Evolutionary conservation across 805 yeast genomes (phyloP), one percentile per base, ranked within the genome.

Genomic region (Ascoidea tarda): DNA sequence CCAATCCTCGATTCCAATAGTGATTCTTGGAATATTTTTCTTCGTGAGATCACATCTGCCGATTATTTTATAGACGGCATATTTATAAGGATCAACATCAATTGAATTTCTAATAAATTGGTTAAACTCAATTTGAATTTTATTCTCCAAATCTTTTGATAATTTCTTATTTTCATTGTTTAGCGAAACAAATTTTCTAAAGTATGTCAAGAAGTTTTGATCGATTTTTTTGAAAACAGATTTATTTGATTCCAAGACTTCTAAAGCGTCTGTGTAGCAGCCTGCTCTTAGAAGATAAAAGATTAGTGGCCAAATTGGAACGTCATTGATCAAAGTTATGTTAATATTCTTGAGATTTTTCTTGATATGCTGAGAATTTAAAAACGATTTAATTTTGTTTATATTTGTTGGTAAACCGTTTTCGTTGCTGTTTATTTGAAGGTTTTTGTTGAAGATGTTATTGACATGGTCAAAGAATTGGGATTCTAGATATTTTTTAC

Each of bases 281-380:
- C 99, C 98, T 3, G 91, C 82, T 62, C 99, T 80, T 51, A 93
- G 65, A 56, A 91, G 71, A 66, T 87, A 91, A 63, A 84, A 93
- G 8, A 93, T 68, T 46, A 88, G 69, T 0, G 96, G 96, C 99
- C 99, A 91, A n/a, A 93, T 78, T 6, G 98, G 98, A 1, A 78
- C 71, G 16, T 89, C 89, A 66, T 91, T 90, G 31, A 88, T 81
- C 52, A 83, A 69, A 46, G 83, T 74, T 49, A 85, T 60, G 55
- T 77, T 76, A n/a, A 72, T 70, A 45, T 74, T 59, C 52, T 72
- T 73, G 82, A 84, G 75, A 38, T 70, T 66, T 60, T 65, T 69
- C 53, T 71, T 60, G 14, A 38, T 38, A 10, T 38, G 44, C 62
- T 74, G 68, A 62, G 67, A 60, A 54, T 79, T 74, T 61, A 78